Evolutionary conservation across 371 early-diverging fungal species (phyloP).

Genomic region (Syncephalis fuscata): DNA sequence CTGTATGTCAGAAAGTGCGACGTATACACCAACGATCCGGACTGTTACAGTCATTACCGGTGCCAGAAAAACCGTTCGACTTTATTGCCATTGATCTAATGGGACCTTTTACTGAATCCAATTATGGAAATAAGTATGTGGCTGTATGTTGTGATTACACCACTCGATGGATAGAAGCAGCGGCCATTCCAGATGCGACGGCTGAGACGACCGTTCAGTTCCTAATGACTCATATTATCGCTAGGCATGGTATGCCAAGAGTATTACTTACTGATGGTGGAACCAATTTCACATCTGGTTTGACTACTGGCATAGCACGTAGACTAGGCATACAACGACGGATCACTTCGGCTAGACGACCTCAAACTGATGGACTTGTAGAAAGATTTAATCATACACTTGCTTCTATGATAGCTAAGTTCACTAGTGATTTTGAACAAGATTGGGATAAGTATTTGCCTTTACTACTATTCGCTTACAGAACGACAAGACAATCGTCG

Average conservation of each 20-base stretch:
- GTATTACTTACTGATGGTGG: conserved; percentile 10
- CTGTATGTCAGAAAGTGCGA: neutral
- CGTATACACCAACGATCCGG: conserved; percentile 1
- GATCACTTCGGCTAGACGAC: conserved; percentile 10
- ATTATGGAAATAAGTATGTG: neutral
- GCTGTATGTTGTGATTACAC: conserved; percentile 4
- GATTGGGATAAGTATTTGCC: conserved; percentile 2
- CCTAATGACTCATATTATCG: neutral
- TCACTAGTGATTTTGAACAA: neutral
- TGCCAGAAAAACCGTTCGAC: neutral
- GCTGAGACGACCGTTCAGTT: neutral
- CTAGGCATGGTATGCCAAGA: conserved; percentile 7
- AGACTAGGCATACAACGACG: conserved; percentile 7
- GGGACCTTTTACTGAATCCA: conserved; percentile 2
- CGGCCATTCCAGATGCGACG: neutral
- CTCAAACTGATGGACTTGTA: conserved; percentile 14
- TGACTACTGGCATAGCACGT: conserved; percentile 2
- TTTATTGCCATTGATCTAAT: conserved; percentile 3
- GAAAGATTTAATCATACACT: conserved; percentile 15
- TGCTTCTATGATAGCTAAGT: conserved; percentile 1
- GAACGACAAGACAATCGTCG: neutral
- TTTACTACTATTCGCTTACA: conserved; percentile 1
- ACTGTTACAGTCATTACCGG: neutral
- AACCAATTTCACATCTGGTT: conserved; percentile 7
- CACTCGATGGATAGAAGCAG: conserved; percentile 4